These are phyloP conservation scores for Fusarium luffae DNA, from an alignment of 2,329 filamentous ascomycete genomes.

Conservation along the genomic window DNA sequence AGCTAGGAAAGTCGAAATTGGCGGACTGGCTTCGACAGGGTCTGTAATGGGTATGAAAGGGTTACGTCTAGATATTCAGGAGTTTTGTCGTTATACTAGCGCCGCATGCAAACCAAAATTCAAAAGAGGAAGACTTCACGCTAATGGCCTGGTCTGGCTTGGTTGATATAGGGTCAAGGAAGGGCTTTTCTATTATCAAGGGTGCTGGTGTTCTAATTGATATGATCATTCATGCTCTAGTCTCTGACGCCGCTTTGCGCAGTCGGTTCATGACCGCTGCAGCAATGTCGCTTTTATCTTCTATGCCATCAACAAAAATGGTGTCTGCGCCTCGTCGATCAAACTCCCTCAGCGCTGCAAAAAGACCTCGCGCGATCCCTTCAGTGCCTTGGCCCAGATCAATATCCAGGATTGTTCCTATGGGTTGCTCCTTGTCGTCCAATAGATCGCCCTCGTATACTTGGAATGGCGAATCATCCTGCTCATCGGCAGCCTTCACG, in stretches of 20 bases:
- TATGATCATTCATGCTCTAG: conserved; percentile 58
- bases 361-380: conserved; percentile 85
- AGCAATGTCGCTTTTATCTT: conserved; percentile 82
- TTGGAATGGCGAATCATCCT: conserved; percentile 51
- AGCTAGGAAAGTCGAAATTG: conserved; percentile 91
- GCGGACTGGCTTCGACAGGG: conserved; percentile 91
- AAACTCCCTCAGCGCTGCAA: conserved; percentile 86
- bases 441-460: conserved; percentile 56
- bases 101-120: conserved; percentile 43
- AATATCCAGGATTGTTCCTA: conserved; percentile 72
- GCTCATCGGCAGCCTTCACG: conserved; percentile 40
- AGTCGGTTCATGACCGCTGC: conserved; percentile 88
- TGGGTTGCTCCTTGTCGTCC: conserved; percentile 46
- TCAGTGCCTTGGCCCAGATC: conserved; percentile 76
- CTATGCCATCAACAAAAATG: conserved; percentile 92
- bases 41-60: conserved; percentile 59
- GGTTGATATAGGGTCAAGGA: conserved; percentile 34
- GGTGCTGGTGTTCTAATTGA: conserved; percentile 47
- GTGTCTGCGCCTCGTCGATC: conserved; percentile 82
- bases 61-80: conserved; percentile 34
- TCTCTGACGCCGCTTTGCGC: conserved; percentile 77
- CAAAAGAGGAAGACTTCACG: conserved; percentile 37
- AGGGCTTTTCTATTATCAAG: conserved; percentile 40
- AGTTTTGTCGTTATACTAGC: conserved; percentile 47
- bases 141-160: conserved; percentile 38